Percentiles rank a stretch among this genome's conserved stretches.
Conservation (phyloP, 2,329 filamentous ascomycete species). For the Venturia asperata region DNA sequence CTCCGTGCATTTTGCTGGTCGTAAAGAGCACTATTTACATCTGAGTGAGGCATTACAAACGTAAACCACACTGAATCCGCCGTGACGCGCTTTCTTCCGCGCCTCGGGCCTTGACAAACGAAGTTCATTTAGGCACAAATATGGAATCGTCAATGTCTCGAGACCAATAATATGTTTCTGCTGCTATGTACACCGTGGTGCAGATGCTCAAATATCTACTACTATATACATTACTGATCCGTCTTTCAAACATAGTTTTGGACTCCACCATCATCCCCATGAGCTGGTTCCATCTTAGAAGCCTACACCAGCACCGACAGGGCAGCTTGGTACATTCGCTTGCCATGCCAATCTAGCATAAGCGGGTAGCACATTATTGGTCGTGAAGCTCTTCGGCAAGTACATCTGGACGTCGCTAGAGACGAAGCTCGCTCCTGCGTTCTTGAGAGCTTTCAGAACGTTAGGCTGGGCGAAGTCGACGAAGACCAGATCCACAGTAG, state of each 20-base stretch:
- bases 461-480: conserved; percentile 42
- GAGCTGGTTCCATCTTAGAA: neutral
- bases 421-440: conserved; percentile 30
- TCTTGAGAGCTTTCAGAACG: conserved; percentile 33
- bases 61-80: neutral
- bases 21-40: neutral
- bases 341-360: conserved; percentile 39
- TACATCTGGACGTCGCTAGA: conserved; percentile 32
- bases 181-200: neutral
- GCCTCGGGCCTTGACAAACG: neutral
- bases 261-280: neutral
- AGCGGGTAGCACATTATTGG: conserved; percentile 35
- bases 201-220: neutral
- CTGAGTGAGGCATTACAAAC: neutral
- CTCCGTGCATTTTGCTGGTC: neutral
- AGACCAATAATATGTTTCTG: neutral
- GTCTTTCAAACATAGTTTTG: neutral
- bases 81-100: conserved; percentile 1
- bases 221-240: neutral
- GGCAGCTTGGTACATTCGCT: conserved; percentile 34
- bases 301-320: conserved; percentile 32
- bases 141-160: no score
- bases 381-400: conserved; percentile 36
- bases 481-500: conserved; percentile 48
- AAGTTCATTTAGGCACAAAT: neutral